Evolutionary conservation across 352 stramenopile genomes (phyloP).

Genomic region (Phytophthora litchii): DNA sequence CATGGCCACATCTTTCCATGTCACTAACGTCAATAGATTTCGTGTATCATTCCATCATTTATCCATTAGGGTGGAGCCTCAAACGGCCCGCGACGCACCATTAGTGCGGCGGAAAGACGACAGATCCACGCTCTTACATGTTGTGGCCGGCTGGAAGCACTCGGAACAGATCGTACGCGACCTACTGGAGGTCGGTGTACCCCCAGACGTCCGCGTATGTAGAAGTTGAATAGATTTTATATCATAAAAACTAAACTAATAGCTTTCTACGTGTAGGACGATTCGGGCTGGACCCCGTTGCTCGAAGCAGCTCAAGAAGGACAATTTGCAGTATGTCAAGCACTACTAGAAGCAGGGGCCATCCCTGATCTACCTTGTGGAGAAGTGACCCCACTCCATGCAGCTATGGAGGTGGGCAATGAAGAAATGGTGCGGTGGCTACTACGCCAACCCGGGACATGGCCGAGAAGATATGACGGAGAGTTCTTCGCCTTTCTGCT

Average conservation of each 20-base stretch:
- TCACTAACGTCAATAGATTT: slow-evolving; percentile 1
- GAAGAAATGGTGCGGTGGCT: slow-evolving; percentile 60
- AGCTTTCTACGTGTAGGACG: slow-evolving; percentile 6
- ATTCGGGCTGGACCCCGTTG: slow-evolving; percentile 61
- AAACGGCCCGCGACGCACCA: slow-evolving; percentile 34
- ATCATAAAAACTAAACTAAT: not conserved
- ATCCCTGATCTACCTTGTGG: slow-evolving; percentile 42
- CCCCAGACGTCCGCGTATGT: slow-evolving; percentile 36
- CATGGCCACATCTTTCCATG: slow-evolving; percentile 9
- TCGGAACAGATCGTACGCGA: slow-evolving; percentile 56
- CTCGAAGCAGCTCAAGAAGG: slow-evolving; percentile 69
- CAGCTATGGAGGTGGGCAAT: slow-evolving; percentile 58
- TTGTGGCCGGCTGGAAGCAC: slow-evolving; percentile 58
- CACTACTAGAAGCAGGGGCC: slow-evolving; percentile 48
- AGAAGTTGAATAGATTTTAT: not conserved
- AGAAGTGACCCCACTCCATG: slow-evolving; percentile 55
- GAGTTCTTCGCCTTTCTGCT: slow-evolving; percentile 63
- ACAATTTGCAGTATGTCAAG: slow-evolving; percentile 53
- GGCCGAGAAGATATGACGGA: slow-evolving; percentile 39
- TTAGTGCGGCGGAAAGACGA: slow-evolving; percentile 34
- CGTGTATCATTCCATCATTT: slow-evolving; percentile 18
- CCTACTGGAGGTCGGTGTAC: slow-evolving; percentile 47
- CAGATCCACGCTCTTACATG: slow-evolving; percentile 61
- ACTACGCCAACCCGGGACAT: slow-evolving; percentile 42
- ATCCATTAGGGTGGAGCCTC: slow-evolving; percentile 44